A percentile compares a stretch with the other conserved stretches of the same genome.
Evolutionary conservation across 176 grass and related monocot genomes (phyloP).

Genomic region (Phyllostachys edulis): DNA sequence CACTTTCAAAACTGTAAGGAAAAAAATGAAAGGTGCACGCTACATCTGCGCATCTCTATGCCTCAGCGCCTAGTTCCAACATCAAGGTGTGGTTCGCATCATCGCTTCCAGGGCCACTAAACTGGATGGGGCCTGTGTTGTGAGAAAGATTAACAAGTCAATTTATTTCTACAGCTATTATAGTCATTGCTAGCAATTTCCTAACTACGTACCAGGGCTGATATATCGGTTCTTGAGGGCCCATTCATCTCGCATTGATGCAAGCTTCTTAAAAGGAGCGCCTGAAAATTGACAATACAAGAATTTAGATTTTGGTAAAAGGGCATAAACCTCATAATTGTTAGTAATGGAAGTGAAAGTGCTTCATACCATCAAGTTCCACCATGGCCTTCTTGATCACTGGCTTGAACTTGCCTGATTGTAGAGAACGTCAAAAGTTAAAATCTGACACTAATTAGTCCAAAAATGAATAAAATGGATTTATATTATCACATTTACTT

Average conservation of each 20-base stretch:
- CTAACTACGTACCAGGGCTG: slow-evolving; percentile 67
- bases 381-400: slow-evolving; percentile 99
- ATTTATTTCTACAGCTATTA: not conserved
- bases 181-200: not conserved
- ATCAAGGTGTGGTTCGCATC: slow-evolving; percentile 86
- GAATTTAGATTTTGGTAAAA: not conserved
- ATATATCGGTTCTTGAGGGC: slow-evolving; percentile 88
- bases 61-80: slow-evolving; percentile 66
- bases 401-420: slow-evolving; percentile 92
- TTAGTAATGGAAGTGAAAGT: not conserved
- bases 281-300: slow-evolving; percentile 43
- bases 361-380: slow-evolving; percentile 83
- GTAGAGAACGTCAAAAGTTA: not conserved
- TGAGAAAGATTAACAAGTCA: not conserved
- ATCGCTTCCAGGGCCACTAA: slow-evolving; percentile 77
- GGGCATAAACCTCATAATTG: not conserved
- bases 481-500: not conserved
- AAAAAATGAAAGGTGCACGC: not conserved
- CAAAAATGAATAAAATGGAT: not conserved
- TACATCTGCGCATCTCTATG: slow-evolving; percentile 29
- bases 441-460: not conserved
- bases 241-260: slow-evolving; percentile 82
- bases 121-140: slow-evolving; percentile 79
- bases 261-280: slow-evolving; percentile 88
- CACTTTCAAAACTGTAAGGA: slow-evolving; percentile 41